Base-by-base conservation (phyloP, 352 stramenopile species). In the Phytopythium delawarense region DNA sequence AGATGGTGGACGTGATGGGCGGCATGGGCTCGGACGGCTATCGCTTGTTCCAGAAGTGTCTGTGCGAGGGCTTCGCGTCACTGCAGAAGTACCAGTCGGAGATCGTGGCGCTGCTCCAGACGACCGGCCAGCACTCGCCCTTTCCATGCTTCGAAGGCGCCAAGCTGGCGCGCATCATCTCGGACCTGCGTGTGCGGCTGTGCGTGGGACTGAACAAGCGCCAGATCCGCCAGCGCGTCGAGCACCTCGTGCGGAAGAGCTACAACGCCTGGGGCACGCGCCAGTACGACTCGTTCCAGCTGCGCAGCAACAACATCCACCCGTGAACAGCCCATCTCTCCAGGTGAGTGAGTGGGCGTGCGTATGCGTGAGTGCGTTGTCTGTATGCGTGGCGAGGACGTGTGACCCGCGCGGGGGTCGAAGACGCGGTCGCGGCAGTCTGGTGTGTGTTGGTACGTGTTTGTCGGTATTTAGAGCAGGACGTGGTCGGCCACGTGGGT, bases 1-100 rank as follows among this genome's bases (percentile, higher is more conserved):
- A 99, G 57, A 98, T 99, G 78, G 88, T 99, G 5, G 91, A 98
- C 65, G 88, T 99, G 18, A 96, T 99, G 86, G 96, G 91, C 51
- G 96, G 96, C 6, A 53, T 88, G n/a, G 67, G 72, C 34, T 98
- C 91, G 34, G 62, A 71, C 12, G 89, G 80, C 7, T 98, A 98
- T 76, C 88, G 76, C 40, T 76, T 88, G 39, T 99, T 98, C 71
- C 88, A 97, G 16, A 85, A 88, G 35, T 75, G 95, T 51, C 93
- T 99, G 66, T 94, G 79, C 56, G 94, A 95, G 58, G 96, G 96
- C 9, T 98, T 99, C 60, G 61, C 96, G 28, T 94, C 94, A 9
- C 71, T 99, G 18, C 96, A 98, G 64, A 87, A 94, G 61, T 96
- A 98, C 65, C 77, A 88, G 18, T 86, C 92, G 12, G 97, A 97